Evolutionary conservation across 257 asterid species (phyloP).

Genomic region (Solanum chilense): DNA sequence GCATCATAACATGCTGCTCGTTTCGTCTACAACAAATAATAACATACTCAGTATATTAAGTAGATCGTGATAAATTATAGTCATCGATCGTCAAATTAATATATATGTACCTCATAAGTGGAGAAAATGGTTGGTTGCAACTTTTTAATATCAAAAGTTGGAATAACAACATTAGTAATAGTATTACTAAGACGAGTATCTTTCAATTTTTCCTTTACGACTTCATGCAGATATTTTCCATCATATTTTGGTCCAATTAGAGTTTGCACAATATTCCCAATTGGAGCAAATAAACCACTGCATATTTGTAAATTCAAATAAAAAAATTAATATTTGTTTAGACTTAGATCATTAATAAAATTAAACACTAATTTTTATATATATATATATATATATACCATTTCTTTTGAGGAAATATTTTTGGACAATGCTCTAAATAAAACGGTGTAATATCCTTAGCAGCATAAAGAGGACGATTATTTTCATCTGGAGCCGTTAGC

Average conservation of each 20-base stretch:
- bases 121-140: slow-evolving; percentile 43
- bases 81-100: too few relatives aligned
- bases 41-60: too few relatives aligned
- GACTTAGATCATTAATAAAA: background rate
- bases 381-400: background rate
- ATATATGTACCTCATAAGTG: slow-evolving; percentile 21
- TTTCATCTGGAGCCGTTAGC: slow-evolving; percentile 42
- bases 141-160: slow-evolving; percentile 38
- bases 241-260: slow-evolving; percentile 27
- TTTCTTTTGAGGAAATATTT: slow-evolving; percentile 25
- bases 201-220: slow-evolving; percentile 21
- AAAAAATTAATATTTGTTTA: background rate
- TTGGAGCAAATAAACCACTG: slow-evolving; percentile 17
- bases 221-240: slow-evolving; percentile 29
- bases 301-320: background rate
- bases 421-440: slow-evolving; percentile 27
- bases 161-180: slow-evolving; percentile 42
- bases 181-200: slow-evolving; percentile 19
- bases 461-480: slow-evolving; percentile 37
- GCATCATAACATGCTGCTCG: slow-evolving; percentile 15
- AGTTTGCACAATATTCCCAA: background rate
- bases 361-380: too few relatives aligned
- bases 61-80: too few relatives aligned
- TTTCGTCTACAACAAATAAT: slow-evolving; percentile 6
- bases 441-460: slow-evolving; percentile 50